phyloP scores from a whole-genome alignment of 1,284 basidiomycete genomes.

The Bjerkandera adusta region DNA sequence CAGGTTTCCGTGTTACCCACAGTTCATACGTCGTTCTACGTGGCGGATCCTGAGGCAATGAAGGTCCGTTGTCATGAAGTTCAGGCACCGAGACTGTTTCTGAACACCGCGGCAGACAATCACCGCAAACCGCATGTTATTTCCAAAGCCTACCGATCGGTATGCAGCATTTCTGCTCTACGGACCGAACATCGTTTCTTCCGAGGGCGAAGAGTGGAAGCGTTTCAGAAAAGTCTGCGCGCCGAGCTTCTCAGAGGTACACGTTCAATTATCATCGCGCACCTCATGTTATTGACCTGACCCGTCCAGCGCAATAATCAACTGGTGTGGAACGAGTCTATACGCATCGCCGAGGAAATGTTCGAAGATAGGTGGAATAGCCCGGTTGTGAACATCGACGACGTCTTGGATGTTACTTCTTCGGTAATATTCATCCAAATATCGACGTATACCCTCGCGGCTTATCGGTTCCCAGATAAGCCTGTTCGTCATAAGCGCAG shows the following conservation, averaged over 20 bases:
- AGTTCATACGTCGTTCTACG: background rate
- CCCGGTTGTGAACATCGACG: conserved; percentile 25
- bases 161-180: conserved; percentile 6
- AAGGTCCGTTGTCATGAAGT: conserved; percentile 2
- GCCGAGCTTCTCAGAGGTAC: conserved; percentile 10
- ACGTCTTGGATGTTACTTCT: conserved; percentile 35
- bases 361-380: conserved; percentile 33
- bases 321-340: conserved; percentile 50
- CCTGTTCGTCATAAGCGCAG: conserved; percentile 49
- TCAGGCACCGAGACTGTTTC: background rate
- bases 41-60: conserved; percentile 10
- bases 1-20: conserved; percentile 8
- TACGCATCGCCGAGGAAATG: conserved; percentile 32
- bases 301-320: conserved; percentile 53
- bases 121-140: conserved; percentile 1
- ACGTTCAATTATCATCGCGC: background rate
- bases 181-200: conserved; percentile 9
- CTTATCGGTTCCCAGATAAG: conserved; percentile 40
- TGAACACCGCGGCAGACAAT: conserved; percentile 1
- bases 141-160: conserved; percentile 7
- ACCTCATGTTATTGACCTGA: too few species aligned
- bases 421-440: conserved; percentile 34
- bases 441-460: background rate
- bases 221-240: conserved; percentile 8
- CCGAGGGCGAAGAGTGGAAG: conserved; percentile 11